A percentile compares a stretch with the other conserved stretches of the same genome.
phyloP scores from a whole-genome alignment of 2,329 filamentous ascomycete species.

The Pseudogymnoascus sp. region DNA sequence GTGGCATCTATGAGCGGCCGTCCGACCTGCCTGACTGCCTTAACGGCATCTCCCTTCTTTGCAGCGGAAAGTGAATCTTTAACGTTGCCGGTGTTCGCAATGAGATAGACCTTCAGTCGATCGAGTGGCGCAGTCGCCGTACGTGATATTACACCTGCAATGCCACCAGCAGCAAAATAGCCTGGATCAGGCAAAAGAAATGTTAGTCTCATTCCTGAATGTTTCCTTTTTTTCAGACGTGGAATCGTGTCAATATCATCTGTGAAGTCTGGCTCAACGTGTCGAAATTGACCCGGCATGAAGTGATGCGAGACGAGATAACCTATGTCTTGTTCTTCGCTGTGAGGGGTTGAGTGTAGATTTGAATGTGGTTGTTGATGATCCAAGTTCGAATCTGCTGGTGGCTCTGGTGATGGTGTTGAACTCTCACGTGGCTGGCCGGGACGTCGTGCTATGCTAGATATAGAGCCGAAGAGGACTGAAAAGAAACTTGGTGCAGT shows the following conservation, averaged over 20 bases:
- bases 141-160: conserved; percentile 88
- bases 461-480: conserved; percentile 66
- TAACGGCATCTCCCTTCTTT: conserved; percentile 59
- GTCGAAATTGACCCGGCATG: neutral
- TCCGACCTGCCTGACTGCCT: conserved; percentile 55
- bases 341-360: neutral
- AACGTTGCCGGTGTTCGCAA: conserved; percentile 70
- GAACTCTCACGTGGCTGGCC: conserved; percentile 17
- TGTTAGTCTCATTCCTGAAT: conserved; percentile 17
- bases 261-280: conserved; percentile 9
- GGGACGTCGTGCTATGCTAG: conserved; percentile 49
- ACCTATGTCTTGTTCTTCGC: neutral
- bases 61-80: conserved; percentile 54
- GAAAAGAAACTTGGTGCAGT: conserved; percentile 60
- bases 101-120: conserved; percentile 92
- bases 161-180: conserved; percentile 93
- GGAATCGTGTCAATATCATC: conserved; percentile 10
- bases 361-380: conserved; percentile 1
- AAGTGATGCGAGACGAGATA: neutral
- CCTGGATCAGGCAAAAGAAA: conserved; percentile 68
- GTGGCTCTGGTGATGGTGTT: conserved; percentile 5
- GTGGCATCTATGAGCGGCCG: conserved; percentile 65
- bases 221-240: conserved; percentile 14
- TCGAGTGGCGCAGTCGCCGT: conserved; percentile 94
- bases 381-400: conserved; percentile 2